A percentile compares a stretch with the other conserved stretches of the same genome.
phyloP scores from a whole-genome alignment of 1,139 yeast genomes.

The Candida buenavistaensis region DNA sequence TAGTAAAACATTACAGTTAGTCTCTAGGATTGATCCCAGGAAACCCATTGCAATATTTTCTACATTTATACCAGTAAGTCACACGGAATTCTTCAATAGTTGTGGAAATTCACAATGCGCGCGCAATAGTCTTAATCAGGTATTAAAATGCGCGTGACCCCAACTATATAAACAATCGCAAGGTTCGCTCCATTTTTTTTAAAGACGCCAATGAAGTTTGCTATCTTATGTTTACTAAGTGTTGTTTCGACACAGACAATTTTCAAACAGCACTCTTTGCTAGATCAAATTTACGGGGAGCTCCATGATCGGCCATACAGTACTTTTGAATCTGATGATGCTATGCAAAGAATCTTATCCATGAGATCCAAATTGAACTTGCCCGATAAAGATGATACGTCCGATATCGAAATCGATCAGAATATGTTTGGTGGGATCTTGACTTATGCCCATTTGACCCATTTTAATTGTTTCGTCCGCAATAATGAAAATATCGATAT shows the following conservation, averaged over 20 bases:
- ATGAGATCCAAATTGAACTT: conserved; percentile 24
- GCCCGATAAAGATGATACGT: conserved; percentile 39
- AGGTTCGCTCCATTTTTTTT: too few relatives aligned
- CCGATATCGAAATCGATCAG: conserved; percentile 26
- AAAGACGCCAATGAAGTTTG: conserved; percentile 2
- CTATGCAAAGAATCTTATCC: neutral
- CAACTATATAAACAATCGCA: too few relatives aligned
- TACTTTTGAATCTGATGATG: neutral
- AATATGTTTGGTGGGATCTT: conserved; percentile 54
- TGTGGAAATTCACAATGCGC: too few relatives aligned
- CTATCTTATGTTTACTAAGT: neutral
- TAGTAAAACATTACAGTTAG: too few relatives aligned
- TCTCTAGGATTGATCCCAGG: too few relatives aligned
- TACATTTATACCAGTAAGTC: too few relatives aligned
- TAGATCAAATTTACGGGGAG: conserved; percentile 16
- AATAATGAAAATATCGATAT: conserved; percentile 54
- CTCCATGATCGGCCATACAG: conserved; percentile 6
- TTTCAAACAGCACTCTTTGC: conserved; percentile 5
- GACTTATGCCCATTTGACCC: conserved; percentile 72
- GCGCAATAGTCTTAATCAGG: too few relatives aligned
- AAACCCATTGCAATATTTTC: too few relatives aligned
- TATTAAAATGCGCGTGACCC: too few relatives aligned
- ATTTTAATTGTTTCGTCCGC: conserved; percentile 54
- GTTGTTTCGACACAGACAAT: neutral
- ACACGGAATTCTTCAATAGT: too few relatives aligned